A percentile compares a stretch with the other conserved stretches of the same genome.
Conservation (phyloP, 2,329 filamentous ascomycete genomes). For the Helicocarpus griseus region DNA sequence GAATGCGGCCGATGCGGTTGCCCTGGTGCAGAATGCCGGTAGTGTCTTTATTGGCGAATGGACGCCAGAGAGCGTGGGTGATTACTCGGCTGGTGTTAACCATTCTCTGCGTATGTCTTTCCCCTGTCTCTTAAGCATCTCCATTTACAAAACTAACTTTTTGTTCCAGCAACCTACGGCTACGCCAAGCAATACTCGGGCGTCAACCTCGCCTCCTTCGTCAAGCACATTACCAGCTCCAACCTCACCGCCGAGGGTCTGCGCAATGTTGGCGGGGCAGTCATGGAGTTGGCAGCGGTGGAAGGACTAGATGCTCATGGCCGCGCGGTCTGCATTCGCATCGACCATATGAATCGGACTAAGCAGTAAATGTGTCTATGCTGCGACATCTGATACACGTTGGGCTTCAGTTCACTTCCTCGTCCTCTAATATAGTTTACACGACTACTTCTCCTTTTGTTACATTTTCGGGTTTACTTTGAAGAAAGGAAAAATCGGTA, state of each 20-base stretch:
- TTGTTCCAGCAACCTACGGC: slow-evolving; percentile 71
- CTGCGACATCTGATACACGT: neutral
- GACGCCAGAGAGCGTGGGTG: slow-evolving; percentile 95
- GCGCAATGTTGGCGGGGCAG: slow-evolving; percentile 72
- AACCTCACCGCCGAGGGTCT: slow-evolving; percentile 80
- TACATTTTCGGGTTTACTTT: neutral
- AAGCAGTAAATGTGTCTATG: neutral
- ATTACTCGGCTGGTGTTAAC: slow-evolving; percentile 97
- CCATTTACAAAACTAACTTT: slow-evolving; percentile 14
- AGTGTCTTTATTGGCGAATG: slow-evolving; percentile 93
- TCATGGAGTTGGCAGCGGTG: slow-evolving; percentile 90
- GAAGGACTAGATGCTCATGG: slow-evolving; percentile 93
- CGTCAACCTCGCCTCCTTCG: slow-evolving; percentile 88
- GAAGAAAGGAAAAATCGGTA: too few relatives aligned
- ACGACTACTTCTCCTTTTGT: neutral
- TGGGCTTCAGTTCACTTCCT: too few relatives aligned
- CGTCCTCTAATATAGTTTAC: neutral
- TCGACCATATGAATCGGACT: slow-evolving; percentile 9
- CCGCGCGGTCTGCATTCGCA: slow-evolving; percentile 56
- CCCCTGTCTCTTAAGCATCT: neutral
- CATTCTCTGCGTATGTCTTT: slow-evolving; percentile 79
- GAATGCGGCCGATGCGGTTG: slow-evolving; percentile 63
- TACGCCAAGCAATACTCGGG: slow-evolving; percentile 98
- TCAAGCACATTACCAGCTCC: slow-evolving; percentile 96
- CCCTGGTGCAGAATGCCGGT: slow-evolving; percentile 81